Base-by-base conservation (phyloP, 2,329 filamentous ascomycete species). In the Penicillium fuscoglaucum region DNA sequence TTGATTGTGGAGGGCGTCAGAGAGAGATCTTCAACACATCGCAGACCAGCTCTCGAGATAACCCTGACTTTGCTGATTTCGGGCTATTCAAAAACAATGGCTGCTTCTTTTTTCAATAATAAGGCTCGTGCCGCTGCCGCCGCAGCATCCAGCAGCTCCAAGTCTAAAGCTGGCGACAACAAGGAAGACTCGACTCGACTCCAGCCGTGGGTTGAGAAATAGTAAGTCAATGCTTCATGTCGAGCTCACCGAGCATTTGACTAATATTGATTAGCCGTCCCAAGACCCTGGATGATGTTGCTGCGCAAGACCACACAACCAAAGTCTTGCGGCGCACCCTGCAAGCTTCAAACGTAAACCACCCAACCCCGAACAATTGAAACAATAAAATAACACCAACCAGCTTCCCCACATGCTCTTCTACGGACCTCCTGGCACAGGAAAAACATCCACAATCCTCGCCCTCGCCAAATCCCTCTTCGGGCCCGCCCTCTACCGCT, bases 191-290 rank as follows among this genome's bases (percentile, higher is more conserved):
- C 81, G 31, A 83, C 83, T 66, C 84, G 84, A 70, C 82, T 87
- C 66, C 93, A 97, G 72, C 95, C 95, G 69, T 99, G 95, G 95
- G 93, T 98, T 53, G 95, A 98, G 81, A 98, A 98, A 90, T 98
- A 97, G 93, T 96, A 81, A 57, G 73, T 47, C 15, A 47, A 53
- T 29, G 19, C 48, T 55, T 24, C 28, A 48, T 50, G 39, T 49
- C n/a, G 55, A n/a, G 28, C 17, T 31, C 5, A 21, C 5, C 15
- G 1, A 12, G 7, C 6, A 21, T 21, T 12, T 28, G n/a, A 17
- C 59, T 65, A 40, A 65, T 39, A 21, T 33, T 13, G 8, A 17
- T 21, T 46, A 98, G 93, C 74, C 93, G 95, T 45, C 96, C 95
- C 29, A 97, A 96, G 78, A 92, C 88, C 12, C 87, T 99, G 50